Base-by-base conservation (phyloP, 1,284 basidiomycete species). In the Apiotrichum mycotoxinovorans region DNA sequence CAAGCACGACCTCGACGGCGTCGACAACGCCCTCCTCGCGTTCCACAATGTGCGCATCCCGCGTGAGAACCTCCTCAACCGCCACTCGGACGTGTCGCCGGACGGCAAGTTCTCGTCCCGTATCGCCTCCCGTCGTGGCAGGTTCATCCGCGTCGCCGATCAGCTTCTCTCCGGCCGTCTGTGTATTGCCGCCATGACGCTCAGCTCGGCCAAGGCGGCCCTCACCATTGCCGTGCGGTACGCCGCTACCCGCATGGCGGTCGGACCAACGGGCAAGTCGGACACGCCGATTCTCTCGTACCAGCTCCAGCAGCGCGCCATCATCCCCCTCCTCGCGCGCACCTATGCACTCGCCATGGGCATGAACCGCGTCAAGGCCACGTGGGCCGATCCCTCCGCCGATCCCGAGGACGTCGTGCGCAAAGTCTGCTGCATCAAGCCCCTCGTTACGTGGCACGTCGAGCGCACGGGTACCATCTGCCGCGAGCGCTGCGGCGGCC, bases 401-500 rank as follows among this genome's bases (percentile, higher is more conserved):
- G 41, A 60, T 37, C 54, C 54, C 37, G 53, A 48, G 22, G 50
- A 56, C 20, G 51, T 60, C 30, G 54, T 60, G 1, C 50, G 50
- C 38, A 14, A 50, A 25, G 50, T 52, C 7, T 60, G 58, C 30
- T 50, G 52, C 30, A 60, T 60, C 54, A 60, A 60, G 51, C 58
- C 58, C 0, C 54, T 60, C 30, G 54, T 60, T 14, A 60, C 58
- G 1, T 60, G 58, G 58, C 50, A 60, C 42, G 50, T 26, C 20
- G 58, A 60, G 54, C 45, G 51, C 23, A 42, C 51, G 5, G 51
- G 54, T 3, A 46, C 51, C 2, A 45, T 53, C 46, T 56, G 54
- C 47, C 58, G 58, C 20, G 58, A 60, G 47, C 58, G 58, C 54
- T 60, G 58, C 26, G 58, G 58, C 5, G 58, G 58, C 2, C 54